phyloP scores from a whole-genome alignment of 2,329 filamentous ascomycete genomes.

The Clarireedia hainanense region DNA sequence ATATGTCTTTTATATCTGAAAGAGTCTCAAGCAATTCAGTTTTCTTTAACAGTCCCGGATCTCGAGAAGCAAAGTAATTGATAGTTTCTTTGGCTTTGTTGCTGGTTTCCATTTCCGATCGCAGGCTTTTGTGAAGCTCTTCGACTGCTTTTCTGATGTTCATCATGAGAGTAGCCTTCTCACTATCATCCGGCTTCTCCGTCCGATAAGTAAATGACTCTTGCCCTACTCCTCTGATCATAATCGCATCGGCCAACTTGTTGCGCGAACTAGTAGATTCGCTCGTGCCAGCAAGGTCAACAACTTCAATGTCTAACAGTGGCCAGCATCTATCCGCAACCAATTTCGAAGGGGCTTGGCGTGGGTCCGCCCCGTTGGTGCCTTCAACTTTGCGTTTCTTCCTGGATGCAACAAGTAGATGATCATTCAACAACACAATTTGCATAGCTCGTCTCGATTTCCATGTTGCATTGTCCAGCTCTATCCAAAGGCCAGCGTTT shows the following conservation, averaged over 20 bases:
- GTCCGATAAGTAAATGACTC: slow-evolving; percentile 94
- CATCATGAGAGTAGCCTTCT: slow-evolving; percentile 74
- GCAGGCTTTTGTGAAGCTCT: slow-evolving; percentile 76
- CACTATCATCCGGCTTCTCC: slow-evolving; percentile 68
- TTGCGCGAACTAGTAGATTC: slow-evolving; percentile 49
- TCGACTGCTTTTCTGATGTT: slow-evolving; percentile 92
- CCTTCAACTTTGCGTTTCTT: slow-evolving; percentile 87
- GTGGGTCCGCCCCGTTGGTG: slow-evolving; percentile 40
- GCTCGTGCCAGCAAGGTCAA: slow-evolving; percentile 69
- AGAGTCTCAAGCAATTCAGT: slow-evolving; percentile 71
- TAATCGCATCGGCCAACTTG: slow-evolving; percentile 77
- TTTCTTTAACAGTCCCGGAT: slow-evolving; percentile 69
- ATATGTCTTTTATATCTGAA: slow-evolving; percentile 73
- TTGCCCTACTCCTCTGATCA: slow-evolving; percentile 74
- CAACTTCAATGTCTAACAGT: slow-evolving; percentile 83
- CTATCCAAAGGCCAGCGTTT: slow-evolving; percentile 89
- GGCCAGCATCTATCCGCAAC: slow-evolving; percentile 94
- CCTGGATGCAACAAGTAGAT: slow-evolving; percentile 80
- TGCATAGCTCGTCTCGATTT: slow-evolving; percentile 85
- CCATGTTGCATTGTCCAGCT: slow-evolving; percentile 95
- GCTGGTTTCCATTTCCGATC: slow-evolving; percentile 80
- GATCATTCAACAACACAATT: slow-evolving; percentile 88
- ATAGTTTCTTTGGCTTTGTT: slow-evolving; percentile 79
- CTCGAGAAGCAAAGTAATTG: slow-evolving; percentile 75
- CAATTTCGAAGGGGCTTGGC: slow-evolving; percentile 56